Base-by-base conservation (phyloP, 352 stramenopile species). In the Phytophthora ramorum region DNA sequence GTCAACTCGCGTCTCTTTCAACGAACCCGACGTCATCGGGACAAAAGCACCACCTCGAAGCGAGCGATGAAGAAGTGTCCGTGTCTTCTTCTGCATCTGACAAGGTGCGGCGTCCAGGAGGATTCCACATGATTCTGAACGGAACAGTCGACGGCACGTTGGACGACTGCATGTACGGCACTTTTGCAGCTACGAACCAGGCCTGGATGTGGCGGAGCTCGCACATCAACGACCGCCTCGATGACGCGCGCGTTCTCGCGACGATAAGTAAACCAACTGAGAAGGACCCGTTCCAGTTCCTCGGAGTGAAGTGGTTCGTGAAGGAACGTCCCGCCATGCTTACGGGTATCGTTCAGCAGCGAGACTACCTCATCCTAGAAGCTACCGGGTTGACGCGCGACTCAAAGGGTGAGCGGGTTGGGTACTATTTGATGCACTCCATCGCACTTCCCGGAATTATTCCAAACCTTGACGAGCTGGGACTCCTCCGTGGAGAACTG, bases 291-390 rank as follows among this genome's bases (percentile, higher is more conserved):
- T 88, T 79, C 58, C 76, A 59, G 0, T 86, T 76, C 35, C 44
- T 86, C 7, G 75, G 71, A 16, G 55, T 88, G 52, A 88, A 88
- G 41, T 84, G 79, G 79, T 69, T 81, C 40, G 73, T 78, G 9
- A 75, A 69, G 50, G 78, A 87, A 43, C 54, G 78, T 9, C 66
- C 46, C n/a, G 46, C 20, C 13, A 43, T 67, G n/a, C 45, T 73
- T 35, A 73, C 40, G 30, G 58, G 26, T n/a, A 69, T 85, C 46
- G 60, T 87, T 24, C 64, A 76, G 10, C 66, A 57, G 9, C 63
- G 78, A 12, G 75, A 86, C 41, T 91, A 87, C 14, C 48, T 74
- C 22, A 63, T 74, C 20, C 19, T 71, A 3, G 66, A 71, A 17
- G 40, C 54, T 17, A 59, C 55, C 16, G 66, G 66, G 2, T 55